These are phyloP conservation scores for Xylariaceae sp. DNA, from an alignment of 2,329 filamentous ascomycete genomes.

Conservation along the genomic window DNA sequence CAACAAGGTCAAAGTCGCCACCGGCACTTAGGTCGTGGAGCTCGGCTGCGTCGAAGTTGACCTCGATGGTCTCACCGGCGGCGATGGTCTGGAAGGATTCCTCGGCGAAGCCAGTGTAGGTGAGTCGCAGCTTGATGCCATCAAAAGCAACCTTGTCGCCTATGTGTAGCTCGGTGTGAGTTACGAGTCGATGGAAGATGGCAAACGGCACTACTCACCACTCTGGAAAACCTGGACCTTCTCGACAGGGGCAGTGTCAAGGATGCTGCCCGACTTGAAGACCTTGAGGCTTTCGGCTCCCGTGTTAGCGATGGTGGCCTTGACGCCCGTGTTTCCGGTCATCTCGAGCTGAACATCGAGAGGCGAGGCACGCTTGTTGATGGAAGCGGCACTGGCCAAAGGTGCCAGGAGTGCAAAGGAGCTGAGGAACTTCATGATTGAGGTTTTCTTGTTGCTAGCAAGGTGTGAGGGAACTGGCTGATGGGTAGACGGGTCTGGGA, in stretches of 20 bases:
- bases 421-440: conserved; percentile 36
- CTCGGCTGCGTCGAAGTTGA: conserved; percentile 50
- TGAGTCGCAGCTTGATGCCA: conserved; percentile 47
- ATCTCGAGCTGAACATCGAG: conserved; percentile 43
- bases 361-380: conserved; percentile 35
- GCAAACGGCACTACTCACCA: conserved; percentile 30
- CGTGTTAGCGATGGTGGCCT: conserved; percentile 50
- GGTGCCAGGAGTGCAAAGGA: conserved; percentile 31
- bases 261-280: conserved; percentile 49
- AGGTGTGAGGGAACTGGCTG: neutral
- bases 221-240: conserved; percentile 47
- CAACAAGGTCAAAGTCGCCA: conserved; percentile 51
- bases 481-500: neutral
- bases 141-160: conserved; percentile 25
- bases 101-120: conserved; percentile 38
- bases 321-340: conserved; percentile 48
- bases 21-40: conserved; percentile 47
- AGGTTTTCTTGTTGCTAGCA: conserved; percentile 19
- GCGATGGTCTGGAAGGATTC: conserved; percentile 47
- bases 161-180: neutral
- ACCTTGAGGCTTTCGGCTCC: conserved; percentile 45
- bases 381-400: conserved; percentile 31
- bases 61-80: conserved; percentile 44
- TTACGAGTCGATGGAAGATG: neutral
- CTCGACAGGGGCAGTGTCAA: conserved; percentile 48